Base-by-base conservation (phyloP, 768 basidiomycete species). In the Mycena epipterygia region DNA sequence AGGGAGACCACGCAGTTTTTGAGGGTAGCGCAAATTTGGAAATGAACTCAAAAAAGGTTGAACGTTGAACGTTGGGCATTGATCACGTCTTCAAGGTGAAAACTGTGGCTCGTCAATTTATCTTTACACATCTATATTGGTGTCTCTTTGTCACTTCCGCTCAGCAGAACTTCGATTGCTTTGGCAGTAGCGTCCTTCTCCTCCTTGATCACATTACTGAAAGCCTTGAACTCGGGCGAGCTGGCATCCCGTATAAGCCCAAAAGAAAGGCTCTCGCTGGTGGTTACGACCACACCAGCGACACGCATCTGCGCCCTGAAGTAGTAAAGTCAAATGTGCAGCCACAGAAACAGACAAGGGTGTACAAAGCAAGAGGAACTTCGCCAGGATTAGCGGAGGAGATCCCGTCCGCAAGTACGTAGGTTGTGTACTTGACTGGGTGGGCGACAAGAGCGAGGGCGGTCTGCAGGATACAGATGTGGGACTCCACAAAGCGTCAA, bases 401-500 rank as follows among this genome's bases (percentile, higher is more conserved):
- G 19, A 97, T 91, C 19, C 91, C 95, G 76, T 98, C 96, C 2
- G 93, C 94, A 27, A 95, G 82, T 42, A 96, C 86, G 78, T 93
- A 89, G 8, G 93, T 89, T 12, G 76, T 76, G 66, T 82, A 80
- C 27, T 67, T 64, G 67, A 85, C 78, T 49, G 83, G 76, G 42
- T 76, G 74, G 5, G 76, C 66, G 4, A 93, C 79, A 16, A 97
- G 86, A 68, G 93, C 91, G 21, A 96, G 82, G 0, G 91, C 86
- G 0, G 95, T 94, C 79, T 97, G 96, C 8, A 96, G 86, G 12
- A 97, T 89, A 76, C 96, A 98, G 69, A 98, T 90, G 75, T 97
- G 96, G 19, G 93, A 89, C 95, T 96, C 72, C 19, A 72, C n/a
- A 69, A 49, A 32, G 53, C 25, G 55, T 67, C 14, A 70, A 30